Percentiles rank a stretch among this genome's conserved stretches.
These are phyloP conservation scores for Aechmea fasciata DNA, from an alignment of 176 grass and related monocot species.

Conservation along the genomic window DNA sequence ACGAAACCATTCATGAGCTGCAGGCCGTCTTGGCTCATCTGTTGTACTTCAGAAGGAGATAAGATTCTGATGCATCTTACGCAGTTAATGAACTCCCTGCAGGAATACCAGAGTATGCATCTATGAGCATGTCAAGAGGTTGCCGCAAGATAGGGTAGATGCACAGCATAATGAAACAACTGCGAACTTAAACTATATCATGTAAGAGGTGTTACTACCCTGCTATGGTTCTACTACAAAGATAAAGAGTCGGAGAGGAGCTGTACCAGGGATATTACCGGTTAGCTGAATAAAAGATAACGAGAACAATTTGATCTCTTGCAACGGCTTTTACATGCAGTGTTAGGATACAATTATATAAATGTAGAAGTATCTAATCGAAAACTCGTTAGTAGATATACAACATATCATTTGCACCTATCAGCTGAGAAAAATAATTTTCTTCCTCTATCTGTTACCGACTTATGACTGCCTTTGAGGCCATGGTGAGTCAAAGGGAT, in stretches of 20 bases:
- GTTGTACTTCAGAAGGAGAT: slow-evolving; percentile 79
- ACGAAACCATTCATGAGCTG: slow-evolving; percentile 60
- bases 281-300: neutral
- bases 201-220: neutral
- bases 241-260: neutral
- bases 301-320: no score
- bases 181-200: neutral
- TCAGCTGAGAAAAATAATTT: no score
- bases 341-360: no score
- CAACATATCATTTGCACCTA: no score
- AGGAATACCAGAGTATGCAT: neutral
- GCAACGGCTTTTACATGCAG: no score
- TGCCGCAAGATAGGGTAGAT: neutral
- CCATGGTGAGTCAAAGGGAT: no score
- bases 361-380: no score
- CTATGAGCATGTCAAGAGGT: neutral
- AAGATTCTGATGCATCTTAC: slow-evolving; percentile 86
- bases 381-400: no score
- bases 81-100: slow-evolving; percentile 90
- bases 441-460: no score
- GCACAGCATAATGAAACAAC: neutral
- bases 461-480: no score
- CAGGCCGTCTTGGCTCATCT: slow-evolving; percentile 81
- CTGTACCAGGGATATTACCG: neutral
- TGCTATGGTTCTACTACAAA: neutral